Base-by-base conservation (phyloP, 1,284 basidiomycete species). In the Pseudozyma tsukubaensis region DNA sequence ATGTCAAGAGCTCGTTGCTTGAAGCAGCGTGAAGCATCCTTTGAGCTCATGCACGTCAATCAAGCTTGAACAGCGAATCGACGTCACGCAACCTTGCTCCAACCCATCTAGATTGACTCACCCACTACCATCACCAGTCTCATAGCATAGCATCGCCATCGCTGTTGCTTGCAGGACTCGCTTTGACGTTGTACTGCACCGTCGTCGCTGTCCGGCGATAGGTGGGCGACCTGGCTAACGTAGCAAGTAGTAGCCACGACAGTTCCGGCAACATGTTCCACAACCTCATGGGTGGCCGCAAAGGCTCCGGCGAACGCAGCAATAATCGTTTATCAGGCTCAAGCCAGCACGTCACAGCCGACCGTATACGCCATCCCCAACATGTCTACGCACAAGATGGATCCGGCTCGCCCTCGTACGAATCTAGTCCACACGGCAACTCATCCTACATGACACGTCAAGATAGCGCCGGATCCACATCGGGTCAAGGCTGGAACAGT, bases 281-380 rank as follows among this genome's bases (percentile, higher is more conserved):
- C 59, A 75, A 75, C 44, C 57, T 75, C 21, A 71, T 75, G 21
- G 63, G 52, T 32, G 59, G 57, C 55, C 71, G 72, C 4, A 75
- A 75, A 55, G 67, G 55, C 37, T 75, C 72, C 3, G 53, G 54
- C 34, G 72, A 75, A 12, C 72, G 72, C 53, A 61, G 47, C 59
- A 65, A 59, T n/a, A 44, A 70, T 19, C 66, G 72, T n/a, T 59
- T 62, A 7, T 70, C 65, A 3, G 48, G 51, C 24, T 47, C 63
- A 2, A 63, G 54, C 34, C 59, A 59, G 13, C 54, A 50, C 29
- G 61, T 73, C 35, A 73, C 72, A 12, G 59, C 68, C 19, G 72
- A 75, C 8, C 63, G 66, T 43, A 75, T 75, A 4, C 67, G 72
- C 12, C 72, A 71, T 53, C 68, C 68, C 13, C 72, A 75, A 39